These are phyloP conservation scores for Rhodosporidiobolus sp. DNA, from an alignment of 768 basidiomycete species.

Conservation along the genomic window DNA sequence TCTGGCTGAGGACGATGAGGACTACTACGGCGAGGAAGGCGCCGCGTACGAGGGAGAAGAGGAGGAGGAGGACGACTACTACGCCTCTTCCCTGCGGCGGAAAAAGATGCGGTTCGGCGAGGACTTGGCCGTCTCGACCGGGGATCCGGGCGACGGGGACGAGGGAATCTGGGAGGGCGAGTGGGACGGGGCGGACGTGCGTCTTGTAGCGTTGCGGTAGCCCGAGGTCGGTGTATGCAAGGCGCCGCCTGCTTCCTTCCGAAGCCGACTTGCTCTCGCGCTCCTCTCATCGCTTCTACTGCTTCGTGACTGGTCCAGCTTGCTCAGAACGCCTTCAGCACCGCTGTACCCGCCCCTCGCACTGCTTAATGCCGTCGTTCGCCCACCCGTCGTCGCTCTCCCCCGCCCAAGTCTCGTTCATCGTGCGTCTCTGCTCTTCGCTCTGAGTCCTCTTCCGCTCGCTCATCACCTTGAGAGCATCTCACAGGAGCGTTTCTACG, in stretches of 20 bases:
- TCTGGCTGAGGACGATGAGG: background rate
- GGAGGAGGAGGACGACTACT: background rate
- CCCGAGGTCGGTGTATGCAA: background rate
- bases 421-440: background rate
- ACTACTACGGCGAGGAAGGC: background rate
- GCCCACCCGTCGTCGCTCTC: background rate
- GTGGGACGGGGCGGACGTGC: constrained; percentile 12
- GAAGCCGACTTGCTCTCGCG: background rate
- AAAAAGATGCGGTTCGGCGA: constrained; percentile 21
- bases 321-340: too few species aligned
- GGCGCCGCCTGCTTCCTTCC: background rate
- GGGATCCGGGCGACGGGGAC: background rate
- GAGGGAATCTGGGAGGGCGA: constrained; percentile 23
- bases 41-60: background rate
- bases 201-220: background rate
- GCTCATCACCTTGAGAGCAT: too few species aligned
- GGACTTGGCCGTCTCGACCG: constrained; percentile 6
- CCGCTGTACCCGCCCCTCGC: too few species aligned
- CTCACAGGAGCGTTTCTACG: constrained; percentile 7
- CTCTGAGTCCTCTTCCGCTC: too few species aligned
- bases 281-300: background rate
- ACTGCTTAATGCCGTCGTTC: background rate
- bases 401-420: background rate
- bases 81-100: background rate
- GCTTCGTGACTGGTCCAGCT: too few species aligned